These are phyloP conservation scores for Mimosa pudica DNA, from an alignment of 306 rosid genomes.

Conservation along the genomic window DNA sequence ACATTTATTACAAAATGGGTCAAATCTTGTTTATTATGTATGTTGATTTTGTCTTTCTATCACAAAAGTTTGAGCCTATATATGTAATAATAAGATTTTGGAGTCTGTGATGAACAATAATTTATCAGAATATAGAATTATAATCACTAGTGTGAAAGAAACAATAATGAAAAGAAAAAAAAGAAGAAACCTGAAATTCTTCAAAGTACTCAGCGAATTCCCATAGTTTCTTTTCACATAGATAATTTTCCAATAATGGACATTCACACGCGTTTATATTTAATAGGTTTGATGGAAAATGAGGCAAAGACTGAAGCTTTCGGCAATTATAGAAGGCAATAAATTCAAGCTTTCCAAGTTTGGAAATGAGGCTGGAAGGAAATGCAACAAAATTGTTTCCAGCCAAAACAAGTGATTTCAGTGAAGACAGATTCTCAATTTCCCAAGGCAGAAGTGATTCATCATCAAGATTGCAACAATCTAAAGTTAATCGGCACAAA, in stretches of 20 bases:
- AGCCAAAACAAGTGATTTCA: rapidly evolving
- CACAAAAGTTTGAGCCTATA: too few relatives aligned
- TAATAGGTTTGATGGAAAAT: neutral
- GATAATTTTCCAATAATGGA: neutral
- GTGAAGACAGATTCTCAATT: neutral
- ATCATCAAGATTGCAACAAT: neutral
- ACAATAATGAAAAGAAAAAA: neutral
- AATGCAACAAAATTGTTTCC: slow-evolving; percentile 11
- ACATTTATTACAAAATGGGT: too few relatives aligned
- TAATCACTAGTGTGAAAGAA: neutral
- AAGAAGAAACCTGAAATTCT: neutral
- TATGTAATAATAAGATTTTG: too few relatives aligned
- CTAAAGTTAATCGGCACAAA: neutral
- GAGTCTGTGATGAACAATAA: too few relatives aligned
- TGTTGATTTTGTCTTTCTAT: too few relatives aligned
- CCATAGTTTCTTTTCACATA: neutral
- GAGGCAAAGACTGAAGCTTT: neutral
- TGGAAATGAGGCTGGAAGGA: neutral
- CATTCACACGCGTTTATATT: neutral
- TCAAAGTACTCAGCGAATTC: neutral
- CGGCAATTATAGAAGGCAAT: neutral
- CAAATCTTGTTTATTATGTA: too few relatives aligned
- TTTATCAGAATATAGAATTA: too few relatives aligned
- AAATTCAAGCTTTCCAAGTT: neutral
- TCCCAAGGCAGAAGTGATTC: neutral